phyloP scores from a whole-genome alignment of 2,329 filamentous ascomycete genomes.

The Talaromyces albobiverticillius region DNA sequence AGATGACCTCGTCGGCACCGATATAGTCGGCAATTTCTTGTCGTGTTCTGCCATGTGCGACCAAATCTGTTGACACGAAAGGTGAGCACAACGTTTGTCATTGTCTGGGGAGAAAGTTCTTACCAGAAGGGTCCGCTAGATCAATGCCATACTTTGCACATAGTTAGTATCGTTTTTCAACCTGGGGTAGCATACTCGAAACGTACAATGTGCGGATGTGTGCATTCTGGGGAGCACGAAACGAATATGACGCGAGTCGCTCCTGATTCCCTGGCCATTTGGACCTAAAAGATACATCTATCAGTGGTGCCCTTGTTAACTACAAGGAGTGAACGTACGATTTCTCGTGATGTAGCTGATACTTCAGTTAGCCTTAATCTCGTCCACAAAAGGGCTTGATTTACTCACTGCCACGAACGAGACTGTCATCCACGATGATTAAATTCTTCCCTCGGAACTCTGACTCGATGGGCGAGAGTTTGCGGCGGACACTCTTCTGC shows the following conservation, averaged over 20 bases:
- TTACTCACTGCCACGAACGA: conserved; percentile 82
- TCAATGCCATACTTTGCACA: conserved; percentile 56
- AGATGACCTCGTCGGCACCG: conserved; percentile 73
- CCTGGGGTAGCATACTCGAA: no score
- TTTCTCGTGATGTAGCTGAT: conserved; percentile 79
- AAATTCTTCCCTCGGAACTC: conserved; percentile 82
- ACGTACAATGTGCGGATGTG: no score
- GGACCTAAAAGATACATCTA: no score
- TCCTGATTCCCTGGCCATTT: no score
- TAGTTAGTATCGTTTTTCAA: no score
- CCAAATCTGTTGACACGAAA: conserved; percentile 62
- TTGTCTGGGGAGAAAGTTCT: no score
- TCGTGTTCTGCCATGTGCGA: conserved; percentile 65
- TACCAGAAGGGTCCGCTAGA: conserved; percentile 33
- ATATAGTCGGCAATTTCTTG: conserved; percentile 64
- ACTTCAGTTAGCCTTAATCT: conserved; percentile 52
- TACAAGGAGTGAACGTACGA: conserved; percentile 53
- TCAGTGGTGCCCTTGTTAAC: no score
- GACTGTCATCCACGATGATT: conserved; percentile 82
- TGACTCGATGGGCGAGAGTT: conserved; percentile 79
- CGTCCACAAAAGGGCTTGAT: background rate
- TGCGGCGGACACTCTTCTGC: conserved; percentile 83
- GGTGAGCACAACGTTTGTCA: conserved; percentile 46
- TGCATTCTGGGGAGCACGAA: no score
- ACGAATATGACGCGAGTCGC: no score